Percentiles rank a stretch among this genome's conserved stretches.
Conservation (phyloP, 768 basidiomycete species). For the Clitopilus hobsonii region DNA sequence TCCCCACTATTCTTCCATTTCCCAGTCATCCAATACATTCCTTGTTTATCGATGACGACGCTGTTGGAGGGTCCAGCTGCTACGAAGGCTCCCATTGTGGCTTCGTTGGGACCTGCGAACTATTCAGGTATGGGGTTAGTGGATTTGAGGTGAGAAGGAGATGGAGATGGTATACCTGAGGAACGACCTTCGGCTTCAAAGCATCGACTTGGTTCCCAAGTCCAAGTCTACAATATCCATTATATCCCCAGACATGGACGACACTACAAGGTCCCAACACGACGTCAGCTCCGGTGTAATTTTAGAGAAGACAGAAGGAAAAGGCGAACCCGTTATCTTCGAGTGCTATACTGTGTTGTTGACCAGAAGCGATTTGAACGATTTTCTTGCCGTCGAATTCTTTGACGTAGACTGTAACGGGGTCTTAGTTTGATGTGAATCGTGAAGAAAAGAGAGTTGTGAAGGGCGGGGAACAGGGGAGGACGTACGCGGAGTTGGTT, state of each 20-base stretch:
- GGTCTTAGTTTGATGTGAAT: too few species aligned
- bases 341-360: conserved; percentile 82
- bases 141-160: background rate
- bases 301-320: background rate
- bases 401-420: conserved; percentile 65
- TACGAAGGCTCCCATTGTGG: conserved; percentile 59
- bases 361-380: conserved; percentile 77
- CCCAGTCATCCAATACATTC: conserved; percentile 86
- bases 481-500: conserved; percentile 58
- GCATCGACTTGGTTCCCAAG: conserved; percentile 81
- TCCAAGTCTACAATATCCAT: conserved; percentile 88
- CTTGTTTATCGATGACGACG: conserved; percentile 78
- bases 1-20: conserved; percentile 97
- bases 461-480: background rate
- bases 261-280: conserved; percentile 34
- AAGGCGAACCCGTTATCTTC: conserved; percentile 64
- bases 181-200: conserved; percentile 77
- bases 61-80: conserved; percentile 80
- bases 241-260: conserved; percentile 86
- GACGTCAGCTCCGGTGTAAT: conserved; percentile 1
- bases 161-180: conserved; percentile 49
- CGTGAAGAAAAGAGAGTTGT: background rate
- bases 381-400: conserved; percentile 77
- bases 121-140: too few species aligned
- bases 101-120: conserved; percentile 71